A percentile compares a stretch with the other conserved stretches of the same genome.
phyloP scores from a whole-genome alignment of 176 grass and related monocot genomes.

The Tillandsia leiboldiana region DNA sequence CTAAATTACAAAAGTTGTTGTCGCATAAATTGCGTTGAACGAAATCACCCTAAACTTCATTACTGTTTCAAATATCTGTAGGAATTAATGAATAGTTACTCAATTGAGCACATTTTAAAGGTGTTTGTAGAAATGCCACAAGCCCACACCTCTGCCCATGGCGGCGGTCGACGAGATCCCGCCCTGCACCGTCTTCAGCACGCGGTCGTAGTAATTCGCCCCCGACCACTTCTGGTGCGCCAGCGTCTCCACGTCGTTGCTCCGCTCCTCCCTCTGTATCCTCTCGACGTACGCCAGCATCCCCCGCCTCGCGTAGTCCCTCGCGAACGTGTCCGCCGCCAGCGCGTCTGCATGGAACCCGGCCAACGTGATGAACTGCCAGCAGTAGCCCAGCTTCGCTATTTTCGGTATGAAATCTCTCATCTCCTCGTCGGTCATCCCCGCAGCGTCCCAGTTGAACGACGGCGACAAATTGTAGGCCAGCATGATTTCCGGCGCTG shows the following conservation, averaged over 20 bases:
- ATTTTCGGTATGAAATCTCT: constrained; percentile 65
- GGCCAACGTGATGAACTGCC: constrained; percentile 95
- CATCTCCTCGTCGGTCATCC: constrained; percentile 73
- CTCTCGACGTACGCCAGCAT: constrained; percentile 94
- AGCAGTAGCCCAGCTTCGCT: constrained; percentile 53
- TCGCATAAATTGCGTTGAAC: too few relatives aligned
- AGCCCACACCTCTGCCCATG: constrained; percentile 77
- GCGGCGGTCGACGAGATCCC: constrained; percentile 84
- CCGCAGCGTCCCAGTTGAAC: constrained; percentile 96
- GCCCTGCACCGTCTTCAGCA: constrained; percentile 91
- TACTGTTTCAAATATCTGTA: too few relatives aligned
- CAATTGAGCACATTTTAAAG: too few relatives aligned
- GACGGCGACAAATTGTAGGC: constrained; percentile 98
- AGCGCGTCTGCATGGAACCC: constrained; percentile 97
- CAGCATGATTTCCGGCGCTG: constrained; percentile 52
- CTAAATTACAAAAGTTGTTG: too few relatives aligned
- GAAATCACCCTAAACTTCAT: too few relatives aligned
- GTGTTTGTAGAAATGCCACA: not conserved
- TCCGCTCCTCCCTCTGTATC: constrained; percentile 89
- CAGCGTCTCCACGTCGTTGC: constrained; percentile 75
- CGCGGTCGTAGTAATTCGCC: constrained; percentile 75
- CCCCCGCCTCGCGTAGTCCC: constrained; percentile 64
- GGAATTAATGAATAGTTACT: too few relatives aligned
- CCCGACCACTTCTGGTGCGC: constrained; percentile 97
- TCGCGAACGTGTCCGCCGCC: constrained; percentile 70